Percentiles rank a stretch among this genome's conserved stretches.
Conservation (phyloP, 2,329 filamentous ascomycete species). For the Pleurostoma richardsiae region DNA sequence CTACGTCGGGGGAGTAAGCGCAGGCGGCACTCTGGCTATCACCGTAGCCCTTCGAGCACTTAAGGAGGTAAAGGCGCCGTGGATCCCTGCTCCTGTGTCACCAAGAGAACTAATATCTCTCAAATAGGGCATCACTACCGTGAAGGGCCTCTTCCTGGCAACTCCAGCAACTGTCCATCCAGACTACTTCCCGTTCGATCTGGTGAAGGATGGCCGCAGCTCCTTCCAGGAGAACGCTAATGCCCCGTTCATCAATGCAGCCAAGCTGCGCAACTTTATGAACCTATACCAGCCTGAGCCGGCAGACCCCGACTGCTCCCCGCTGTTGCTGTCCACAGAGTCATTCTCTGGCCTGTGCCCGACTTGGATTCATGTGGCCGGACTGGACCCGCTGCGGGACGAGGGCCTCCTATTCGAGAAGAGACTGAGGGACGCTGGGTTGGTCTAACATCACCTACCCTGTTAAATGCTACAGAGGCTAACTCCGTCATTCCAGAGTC, state of each 20-base stretch:
- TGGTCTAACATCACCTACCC: conserved; percentile 7
- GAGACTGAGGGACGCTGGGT: conserved; percentile 36
- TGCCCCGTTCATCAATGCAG: conserved; percentile 43
- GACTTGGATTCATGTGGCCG: conserved; percentile 37
- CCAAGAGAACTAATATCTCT: conserved; percentile 13
- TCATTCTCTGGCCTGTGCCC: conserved; percentile 37
- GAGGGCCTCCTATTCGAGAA: conserved; percentile 41
- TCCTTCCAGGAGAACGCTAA: conserved; percentile 39
- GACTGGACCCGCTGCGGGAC: conserved; percentile 41
- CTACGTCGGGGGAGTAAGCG: conserved; percentile 29
- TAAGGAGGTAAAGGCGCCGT: conserved; percentile 25
- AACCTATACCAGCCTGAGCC: conserved; percentile 31
- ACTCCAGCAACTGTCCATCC: conserved; percentile 37
- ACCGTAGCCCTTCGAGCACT: conserved; percentile 40
- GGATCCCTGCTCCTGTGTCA: conserved; percentile 22
- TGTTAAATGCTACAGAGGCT: no score
- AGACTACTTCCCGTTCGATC: conserved; percentile 22
- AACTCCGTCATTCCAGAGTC: no score
- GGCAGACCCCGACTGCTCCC: conserved; percentile 20
- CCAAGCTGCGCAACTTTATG: conserved; percentile 23
- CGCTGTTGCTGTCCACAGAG: conserved; percentile 1
- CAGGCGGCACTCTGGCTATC: conserved; percentile 28
- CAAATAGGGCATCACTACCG: conserved; percentile 24
- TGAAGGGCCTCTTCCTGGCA: conserved; percentile 42
- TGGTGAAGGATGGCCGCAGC: conserved; percentile 28